Evolutionary conservation across 768 basidiomycete species (phyloP).

Genomic region (Boletus edulis): DNA sequence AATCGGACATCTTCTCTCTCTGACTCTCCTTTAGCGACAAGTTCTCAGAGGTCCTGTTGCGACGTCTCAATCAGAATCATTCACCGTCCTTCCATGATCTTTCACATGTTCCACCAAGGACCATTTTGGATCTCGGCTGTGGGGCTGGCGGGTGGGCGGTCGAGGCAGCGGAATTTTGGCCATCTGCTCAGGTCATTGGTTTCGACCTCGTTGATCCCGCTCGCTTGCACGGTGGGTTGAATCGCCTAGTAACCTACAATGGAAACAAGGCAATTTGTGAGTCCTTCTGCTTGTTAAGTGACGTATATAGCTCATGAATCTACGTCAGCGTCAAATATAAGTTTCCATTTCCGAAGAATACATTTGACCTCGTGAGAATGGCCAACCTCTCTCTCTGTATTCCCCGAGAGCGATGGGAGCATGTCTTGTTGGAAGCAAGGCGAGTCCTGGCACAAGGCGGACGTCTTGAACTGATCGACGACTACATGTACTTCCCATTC

Average conservation of each 20-base stretch:
- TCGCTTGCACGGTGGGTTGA: constrained; percentile 32
- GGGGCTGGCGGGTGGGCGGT: constrained; percentile 69
- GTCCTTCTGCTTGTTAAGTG: constrained; percentile 25
- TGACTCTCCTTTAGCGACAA: constrained; percentile 49
- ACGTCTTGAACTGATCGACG: constrained; percentile 72
- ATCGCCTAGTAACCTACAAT: constrained; percentile 40
- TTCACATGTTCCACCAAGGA: constrained; percentile 44
- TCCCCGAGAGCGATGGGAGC: constrained; percentile 58
- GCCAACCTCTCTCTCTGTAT: constrained; percentile 64
- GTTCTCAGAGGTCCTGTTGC: constrained; percentile 51
- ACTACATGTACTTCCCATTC: constrained; percentile 65
- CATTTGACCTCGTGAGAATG: constrained; percentile 74
- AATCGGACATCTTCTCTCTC: constrained; percentile 1
- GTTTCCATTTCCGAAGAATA: constrained; percentile 60
- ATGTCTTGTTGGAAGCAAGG: constrained; percentile 54
- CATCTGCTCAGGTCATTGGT: constrained; percentile 54
- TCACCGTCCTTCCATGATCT: constrained; percentile 63
- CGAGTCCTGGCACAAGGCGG: constrained; percentile 64
- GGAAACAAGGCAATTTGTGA: constrained; percentile 68
- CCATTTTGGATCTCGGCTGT: constrained; percentile 74
- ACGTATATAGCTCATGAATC: constrained; percentile 10
- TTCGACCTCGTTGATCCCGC: constrained; percentile 55
- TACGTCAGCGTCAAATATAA: constrained; percentile 45
- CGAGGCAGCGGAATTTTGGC: constrained; percentile 64
- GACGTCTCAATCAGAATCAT: constrained; percentile 49